Evolutionary conservation across 495 filamentous ascomycete species (phyloP), one percentile per base, ranked within the genome.

Genomic region (Neurospora sp.): DNA sequence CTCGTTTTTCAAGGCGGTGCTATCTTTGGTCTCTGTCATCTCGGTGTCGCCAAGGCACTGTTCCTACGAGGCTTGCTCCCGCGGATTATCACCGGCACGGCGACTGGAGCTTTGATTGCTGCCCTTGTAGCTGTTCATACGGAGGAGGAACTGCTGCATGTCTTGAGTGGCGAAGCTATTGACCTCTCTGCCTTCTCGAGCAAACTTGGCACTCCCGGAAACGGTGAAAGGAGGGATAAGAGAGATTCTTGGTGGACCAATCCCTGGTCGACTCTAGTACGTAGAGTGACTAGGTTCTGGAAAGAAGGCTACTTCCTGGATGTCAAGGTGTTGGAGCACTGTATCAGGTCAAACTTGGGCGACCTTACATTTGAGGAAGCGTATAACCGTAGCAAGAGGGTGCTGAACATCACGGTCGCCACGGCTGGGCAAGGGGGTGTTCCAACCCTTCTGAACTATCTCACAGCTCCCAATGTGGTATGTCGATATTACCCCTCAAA

Each of bases 331-430:
- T 82, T 98, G 62, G 94, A 97, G 78, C 89, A 95, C 71, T 96
- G 93, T 77, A 92, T 97, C 3, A 86, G 91, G 37, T 89, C 90
- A 13, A 97, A 97, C 77, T 89, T 97, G 5, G 94, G 93, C 9
- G 92, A 97, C 76, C 78, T 97, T 28, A 98, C 94, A 0, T 98
- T 98, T 76, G 93, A 97, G 83, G 95, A 98, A 81, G 95, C 95
- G 3, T 97, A 95, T 79, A 86, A 90, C 40, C 87, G 89, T 69
- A 97, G 94, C 13, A 96, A 94, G 78, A 86, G 93, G 39, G 91
- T 97, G 31, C 85, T 98, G 74, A 97, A 97, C 79, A 97, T 98
- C 79, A 97, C 94, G 1, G 90, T 98, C 48, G 91, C 91, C 2
- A 92, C 91, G 3, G 88, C 88, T 10, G 89, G 88, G 15, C 86